Base-by-base conservation (phyloP, 164 flowering plant species). In the Tetracentron sinense region DNA sequence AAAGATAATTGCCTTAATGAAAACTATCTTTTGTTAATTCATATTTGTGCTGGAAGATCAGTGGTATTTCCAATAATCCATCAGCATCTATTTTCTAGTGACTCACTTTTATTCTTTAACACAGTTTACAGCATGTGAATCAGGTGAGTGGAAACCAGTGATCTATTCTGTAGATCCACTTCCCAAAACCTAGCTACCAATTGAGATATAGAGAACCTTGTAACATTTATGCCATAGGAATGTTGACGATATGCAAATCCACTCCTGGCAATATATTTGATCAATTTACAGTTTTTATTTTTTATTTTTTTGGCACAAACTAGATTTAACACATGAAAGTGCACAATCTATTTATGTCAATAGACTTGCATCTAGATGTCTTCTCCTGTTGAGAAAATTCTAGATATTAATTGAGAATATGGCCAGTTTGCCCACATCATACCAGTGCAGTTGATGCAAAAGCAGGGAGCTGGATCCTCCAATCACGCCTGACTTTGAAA, bases 111-210 rank as follows among this genome's bases (percentile, higher is more conserved):
- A 15, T 23, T 53, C 16, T 23, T 27, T 27, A 21, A 68, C 53
- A 15, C 42, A 25, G 8, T 38, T 27, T 56, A 4, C 8, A 28
- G 20, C 17, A 7, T 38, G 31, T 12, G 57, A 51, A 62, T 33
- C 46, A 30, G 17, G 46, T 19, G 16, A 31, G 29, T 62, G 46
- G 56, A 51, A 62, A 62, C 31, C 44, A 33, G 14, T 51, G 25
- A 23, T 33, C 38, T 12, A 3, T 51, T 30, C 20, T 20, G 49
- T 61, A 16, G 38, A 23, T 50, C 4, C 35, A n/a, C n/a, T 12
- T 7, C 25, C 8, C 31, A 47, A 48, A 47, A 17, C 8, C 38
- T 33, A 33, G 38, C 38, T 8, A 33, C 8, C n/a, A n/a, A n/a
- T n/a, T n/a, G n/a, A n/a, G n/a, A n/a, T n/a, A n/a, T n/a, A n/a